phyloP scores from a whole-genome alignment of 1,139 yeast genomes.

The Nematodospora anomalae region DNA sequence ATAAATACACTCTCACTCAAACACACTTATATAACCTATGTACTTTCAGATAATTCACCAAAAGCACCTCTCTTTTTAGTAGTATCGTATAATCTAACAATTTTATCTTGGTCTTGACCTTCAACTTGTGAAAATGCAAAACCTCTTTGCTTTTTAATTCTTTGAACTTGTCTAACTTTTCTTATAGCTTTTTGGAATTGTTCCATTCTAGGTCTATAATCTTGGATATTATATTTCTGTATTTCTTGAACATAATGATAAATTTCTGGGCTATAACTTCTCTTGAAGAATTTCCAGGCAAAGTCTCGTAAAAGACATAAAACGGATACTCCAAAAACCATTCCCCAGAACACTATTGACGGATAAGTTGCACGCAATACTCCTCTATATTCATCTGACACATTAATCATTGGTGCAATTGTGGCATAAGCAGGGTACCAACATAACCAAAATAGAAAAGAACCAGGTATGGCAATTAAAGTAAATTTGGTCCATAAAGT shows the following conservation, averaged over 20 bases:
- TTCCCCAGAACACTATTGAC: slow-evolving; percentile 81
- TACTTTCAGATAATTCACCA: slow-evolving; percentile 42
- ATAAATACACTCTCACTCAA: background rate
- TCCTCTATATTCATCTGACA: slow-evolving; percentile 84
- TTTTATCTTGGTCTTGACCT: slow-evolving; percentile 86
- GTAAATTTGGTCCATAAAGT: slow-evolving; percentile 96
- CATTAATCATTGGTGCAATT: slow-evolving; percentile 79
- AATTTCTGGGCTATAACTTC: slow-evolving; percentile 87
- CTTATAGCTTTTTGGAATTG: slow-evolving; percentile 97
- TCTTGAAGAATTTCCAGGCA: slow-evolving; percentile 90
- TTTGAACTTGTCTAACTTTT: slow-evolving; percentile 95
- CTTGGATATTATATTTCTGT: slow-evolving; percentile 92
- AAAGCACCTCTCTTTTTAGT: slow-evolving; percentile 62
- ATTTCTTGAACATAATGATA: slow-evolving; percentile 96
- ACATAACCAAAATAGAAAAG: slow-evolving; percentile 77
- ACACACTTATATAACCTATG: slow-evolving; percentile 9
- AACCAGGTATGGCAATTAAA: slow-evolving; percentile 90
- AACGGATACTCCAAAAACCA: slow-evolving; percentile 69
- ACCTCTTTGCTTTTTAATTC: slow-evolving; percentile 98
- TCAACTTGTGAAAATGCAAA: slow-evolving; percentile 97
- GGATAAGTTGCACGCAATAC: slow-evolving; percentile 76
- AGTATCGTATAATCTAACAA: slow-evolving; percentile 93
- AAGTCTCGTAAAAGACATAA: slow-evolving; percentile 85
- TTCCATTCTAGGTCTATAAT: slow-evolving; percentile 91
- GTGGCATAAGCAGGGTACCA: slow-evolving; percentile 87